Conservation (phyloP, 2,329 filamentous ascomycete genomes). For the Ceratocystiopsis brevicomis region DNA sequence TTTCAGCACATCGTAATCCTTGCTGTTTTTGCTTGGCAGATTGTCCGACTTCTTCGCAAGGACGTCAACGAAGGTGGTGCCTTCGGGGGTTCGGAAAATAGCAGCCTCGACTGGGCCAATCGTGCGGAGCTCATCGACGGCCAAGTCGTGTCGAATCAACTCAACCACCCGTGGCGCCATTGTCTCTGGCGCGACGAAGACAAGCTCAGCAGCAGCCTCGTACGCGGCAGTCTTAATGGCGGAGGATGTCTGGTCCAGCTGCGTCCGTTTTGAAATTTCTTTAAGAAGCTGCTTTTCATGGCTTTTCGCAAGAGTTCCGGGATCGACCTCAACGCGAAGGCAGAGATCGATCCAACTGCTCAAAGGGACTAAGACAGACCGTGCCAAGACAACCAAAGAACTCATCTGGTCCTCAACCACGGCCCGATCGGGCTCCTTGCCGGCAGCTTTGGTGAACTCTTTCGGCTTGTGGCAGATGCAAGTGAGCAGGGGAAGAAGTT, state of each 20-base stretch:
- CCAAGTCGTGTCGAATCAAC: constrained; percentile 56
- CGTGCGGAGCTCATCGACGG: constrained; percentile 46
- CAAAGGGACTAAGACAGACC: constrained; percentile 56
- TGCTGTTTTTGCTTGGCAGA: constrained; percentile 69
- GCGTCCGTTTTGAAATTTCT: constrained; percentile 39
- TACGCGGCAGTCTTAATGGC: constrained; percentile 52
- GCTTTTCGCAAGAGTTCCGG: constrained; percentile 53
- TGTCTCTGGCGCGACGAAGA: constrained; percentile 74
- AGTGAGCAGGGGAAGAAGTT: constrained; percentile 41
- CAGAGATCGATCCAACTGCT: constrained; percentile 81
- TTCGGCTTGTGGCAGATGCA: constrained; percentile 43
- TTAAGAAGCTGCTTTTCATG: constrained; percentile 45
- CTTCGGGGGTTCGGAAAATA: constrained; percentile 81
- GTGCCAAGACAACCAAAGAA: constrained; percentile 57
- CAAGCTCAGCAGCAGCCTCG: constrained; percentile 72
- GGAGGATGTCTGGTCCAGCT: constrained; percentile 27
- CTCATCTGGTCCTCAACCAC: constrained; percentile 52
- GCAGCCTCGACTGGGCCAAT: constrained; percentile 78
- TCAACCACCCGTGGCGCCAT: constrained; percentile 60
- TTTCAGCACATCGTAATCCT: constrained; percentile 88
- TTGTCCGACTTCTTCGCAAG: constrained; percentile 60
- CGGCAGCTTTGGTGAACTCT: constrained; percentile 23
- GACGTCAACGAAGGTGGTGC: constrained; percentile 76
- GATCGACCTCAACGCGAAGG: constrained; percentile 62
- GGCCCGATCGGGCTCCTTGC: constrained; percentile 24